Evolutionary conservation across 768 basidiomycete species (phyloP), one percentile per base, ranked within the genome.

Genomic region (Pseudohyphozyma bogoriensis): DNA sequence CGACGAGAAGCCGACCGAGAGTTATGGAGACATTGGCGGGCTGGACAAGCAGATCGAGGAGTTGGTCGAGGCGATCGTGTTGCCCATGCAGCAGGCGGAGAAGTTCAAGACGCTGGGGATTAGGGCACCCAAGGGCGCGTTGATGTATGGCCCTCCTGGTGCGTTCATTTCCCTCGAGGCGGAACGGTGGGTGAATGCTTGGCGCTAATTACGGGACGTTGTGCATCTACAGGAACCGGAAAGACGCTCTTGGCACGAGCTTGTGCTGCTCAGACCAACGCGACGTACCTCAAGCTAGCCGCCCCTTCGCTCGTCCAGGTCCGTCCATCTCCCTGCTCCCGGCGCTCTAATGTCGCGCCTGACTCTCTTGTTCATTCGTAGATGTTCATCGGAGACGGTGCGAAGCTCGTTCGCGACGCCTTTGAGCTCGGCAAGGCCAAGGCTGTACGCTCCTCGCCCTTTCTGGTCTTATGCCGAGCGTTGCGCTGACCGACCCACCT

Each of bases 301-400:
- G 95, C 90, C 24, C 93, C 95, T 29, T 92, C 92, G 53, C 81
- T 99, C 55, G 95, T 99, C 16, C 95, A 99, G 69, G 75, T 74
- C 18, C 47, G 74, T 65, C n/a, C 18, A 11, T 8, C 31, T 57
- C n/a, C n/a, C n/a, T n/a, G n/a, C n/a, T 24, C 13, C 18, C 40
- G 22, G 28, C 58, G 18, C 13, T 26, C 49, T 40, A 3, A 35
- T 3, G 20, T 13, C 42, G 12, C 10, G 8, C 33, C 31, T 45
- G 29, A 29, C 29, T 39, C 24, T 24, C 36, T 39, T 15, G 9
- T 28, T 20, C 18, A 1, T 18, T 45, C 22, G 2, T 62, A 77
- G 76, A 99, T 97, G 95, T 99, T 93, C 75, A 99, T 99, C 68
- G 95, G 95, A 75, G 95, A 97, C 74, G 95, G 95, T 71, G 95